phyloP scores from a whole-genome alignment of 1,139 yeast species.

The Suzukiozyma palmioleophila region DNA sequence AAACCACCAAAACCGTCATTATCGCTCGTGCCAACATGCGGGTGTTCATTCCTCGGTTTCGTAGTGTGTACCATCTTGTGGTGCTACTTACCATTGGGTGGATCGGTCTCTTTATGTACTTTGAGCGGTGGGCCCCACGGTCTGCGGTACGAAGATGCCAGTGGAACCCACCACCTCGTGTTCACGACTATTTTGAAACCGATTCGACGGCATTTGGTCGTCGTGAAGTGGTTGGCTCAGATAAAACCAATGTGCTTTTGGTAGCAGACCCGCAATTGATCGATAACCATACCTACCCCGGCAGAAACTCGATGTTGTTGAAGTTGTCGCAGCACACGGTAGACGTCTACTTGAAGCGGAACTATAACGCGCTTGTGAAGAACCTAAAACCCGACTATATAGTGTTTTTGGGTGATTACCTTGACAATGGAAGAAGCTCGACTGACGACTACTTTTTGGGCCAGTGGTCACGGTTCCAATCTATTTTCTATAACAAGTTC shows the following conservation, averaged over 20 bases:
- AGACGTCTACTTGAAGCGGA: constrained; percentile 44
- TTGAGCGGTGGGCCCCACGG: constrained; percentile 31
- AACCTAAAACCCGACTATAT: constrained; percentile 41
- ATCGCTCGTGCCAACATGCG: not conserved
- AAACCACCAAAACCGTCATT: not conserved
- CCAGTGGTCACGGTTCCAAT: constrained; percentile 36
- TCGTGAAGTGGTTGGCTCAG: not conserved
- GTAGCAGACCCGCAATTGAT: constrained; percentile 48
- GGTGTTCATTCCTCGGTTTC: constrained; percentile 16
- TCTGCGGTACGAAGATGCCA: constrained; percentile 24
- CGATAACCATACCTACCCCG: constrained; percentile 48
- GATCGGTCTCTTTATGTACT: constrained; percentile 27
- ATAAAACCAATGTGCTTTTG: constrained; percentile 24
- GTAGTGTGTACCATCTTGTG: constrained; percentile 25
- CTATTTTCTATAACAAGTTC: constrained; percentile 26
- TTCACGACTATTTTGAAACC: not conserved
- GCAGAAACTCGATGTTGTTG: constrained; percentile 31
- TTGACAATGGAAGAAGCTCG: constrained; percentile 50
- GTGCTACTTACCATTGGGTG: constrained; percentile 22
- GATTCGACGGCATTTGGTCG: not conserved
- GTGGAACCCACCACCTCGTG: constrained; percentile 18
- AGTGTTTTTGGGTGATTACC: constrained; percentile 49
- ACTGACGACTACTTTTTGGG: constrained; percentile 33
- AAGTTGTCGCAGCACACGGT: constrained; percentile 45
- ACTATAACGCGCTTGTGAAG: constrained; percentile 35